phyloP scores from a whole-genome alignment of 768 basidiomycete species.

The Lepiota venenata region DNA sequence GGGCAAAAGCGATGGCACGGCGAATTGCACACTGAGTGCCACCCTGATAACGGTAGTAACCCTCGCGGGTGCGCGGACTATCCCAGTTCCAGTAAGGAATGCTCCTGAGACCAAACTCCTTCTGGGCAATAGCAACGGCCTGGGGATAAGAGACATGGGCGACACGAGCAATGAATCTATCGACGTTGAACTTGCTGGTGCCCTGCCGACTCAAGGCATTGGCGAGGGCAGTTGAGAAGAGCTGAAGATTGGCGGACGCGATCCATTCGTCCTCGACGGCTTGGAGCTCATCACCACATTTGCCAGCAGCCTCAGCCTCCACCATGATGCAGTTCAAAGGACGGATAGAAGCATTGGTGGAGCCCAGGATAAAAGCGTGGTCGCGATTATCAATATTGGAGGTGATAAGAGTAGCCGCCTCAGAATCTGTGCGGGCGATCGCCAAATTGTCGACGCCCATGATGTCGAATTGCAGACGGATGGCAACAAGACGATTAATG shows the following conservation, averaged over 20 bases:
- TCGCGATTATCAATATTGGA: slow-evolving; percentile 98
- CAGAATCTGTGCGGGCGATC: slow-evolving; percentile 93
- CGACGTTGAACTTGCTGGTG: slow-evolving; percentile 41
- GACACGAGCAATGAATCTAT: slow-evolving; percentile 61
- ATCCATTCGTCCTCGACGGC: slow-evolving; percentile 89
- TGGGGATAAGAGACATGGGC: slow-evolving; percentile 65
- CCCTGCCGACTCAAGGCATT: slow-evolving; percentile 64
- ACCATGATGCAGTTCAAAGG: slow-evolving; percentile 81
- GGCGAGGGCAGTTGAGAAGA: slow-evolving; percentile 73
- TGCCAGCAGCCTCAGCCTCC: slow-evolving; percentile 79
- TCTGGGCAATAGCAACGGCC: slow-evolving; percentile 73
- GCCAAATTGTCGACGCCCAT: slow-evolving; percentile 97
- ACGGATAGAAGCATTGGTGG: slow-evolving; percentile 67
- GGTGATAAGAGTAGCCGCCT: slow-evolving; percentile 95
- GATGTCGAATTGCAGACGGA: slow-evolving; percentile 96
- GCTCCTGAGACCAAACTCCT: slow-evolving; percentile 67
- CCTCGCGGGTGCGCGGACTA: slow-evolving; percentile 89
- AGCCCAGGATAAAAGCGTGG: slow-evolving; percentile 94
- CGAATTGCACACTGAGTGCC: slow-evolving; percentile 93
- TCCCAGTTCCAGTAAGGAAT: slow-evolving; percentile 96
- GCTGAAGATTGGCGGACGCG: slow-evolving; percentile 67
- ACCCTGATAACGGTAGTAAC: slow-evolving; percentile 96
- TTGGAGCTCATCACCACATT: slow-evolving; percentile 78
- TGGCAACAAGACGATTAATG: slow-evolving; percentile 96
- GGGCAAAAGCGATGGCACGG: slow-evolving; percentile 90